Base-by-base conservation (phyloP, 768 basidiomycete species). In the Russula sp. region DNA sequence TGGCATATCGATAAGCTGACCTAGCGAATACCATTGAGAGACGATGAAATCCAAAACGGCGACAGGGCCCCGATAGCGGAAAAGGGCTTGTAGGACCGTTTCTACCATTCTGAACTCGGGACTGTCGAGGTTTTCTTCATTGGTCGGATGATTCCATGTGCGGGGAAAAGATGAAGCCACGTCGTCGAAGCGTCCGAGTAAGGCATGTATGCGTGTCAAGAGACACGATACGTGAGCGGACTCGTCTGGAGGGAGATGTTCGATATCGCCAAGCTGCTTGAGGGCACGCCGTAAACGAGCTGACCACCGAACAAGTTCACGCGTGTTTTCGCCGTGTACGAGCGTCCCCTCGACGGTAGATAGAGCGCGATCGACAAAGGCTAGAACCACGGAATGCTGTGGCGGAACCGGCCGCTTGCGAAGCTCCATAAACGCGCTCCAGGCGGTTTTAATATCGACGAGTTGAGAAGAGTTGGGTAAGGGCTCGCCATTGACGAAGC, bases 341-440 rank as follows among this genome's bases (percentile, higher is more conserved):
- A 60, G 59, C 14, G 58, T 34, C 22, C 20, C 51, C 52, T 69
- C 68, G n/a, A 67, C n/a, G 42, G 40, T 46, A 24, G 65, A 51
- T 14, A 63, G 40, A 2, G 59, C 62, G n/a, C 66, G 66, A 67
- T 69, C 68, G 28, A 63, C 54, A 28, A 69, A 69, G 24, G 22
- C 34, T 48, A 68, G 53, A 53, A 58, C 38, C 64, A 61, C 48
- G 49, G 59, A 52, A 38, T 59, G 34, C 10, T 34, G 54, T 8
- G 61, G 49, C 5, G 57, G 34, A 32, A 46, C 32, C 50, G 60
- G n/a, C 36, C 36, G 57, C 22, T 50, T 62, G 3, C 49, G 59
- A 32, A 63, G 57, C 34, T 59, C 46, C n/a, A 38, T 34, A 22
- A 67, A 66, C 9, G 65, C 65, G 42, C 9, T 20, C 67, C 67